Evolutionary conservation across 306 rosid species (phyloP), one percentile per base, ranked within the genome.

Genomic region (Fagus crenata): DNA sequence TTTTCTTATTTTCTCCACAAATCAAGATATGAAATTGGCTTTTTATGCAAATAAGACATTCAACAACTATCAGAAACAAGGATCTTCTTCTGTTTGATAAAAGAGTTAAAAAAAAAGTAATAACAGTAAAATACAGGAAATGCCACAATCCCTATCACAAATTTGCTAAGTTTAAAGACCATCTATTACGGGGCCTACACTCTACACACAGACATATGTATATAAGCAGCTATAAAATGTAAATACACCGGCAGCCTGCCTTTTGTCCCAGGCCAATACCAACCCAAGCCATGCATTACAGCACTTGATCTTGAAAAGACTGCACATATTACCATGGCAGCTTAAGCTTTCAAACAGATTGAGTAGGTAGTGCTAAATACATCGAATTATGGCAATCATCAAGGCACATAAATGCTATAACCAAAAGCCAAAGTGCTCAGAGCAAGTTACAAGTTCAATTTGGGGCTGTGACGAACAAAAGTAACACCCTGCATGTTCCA

Each of bases 31-130:
- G 51, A 46, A 46, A 49, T 40, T 51, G 8, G n/a, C 33, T 12
- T 22, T 40, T 54, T 12, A 61, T 13, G 67, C 64, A 81, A 22
- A 15, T 18, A 68, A 59, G 7, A 49, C 14, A 75, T 12, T 42
- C 39, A 39, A 59, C 75, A 71, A n/a, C 49, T 61, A 56, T 32
- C 55, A 33, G 71, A 67, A 35, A 32, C 7, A 39, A 67, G 49
- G 28, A 22, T 39, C 32, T 17, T 67, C 31, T 18, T 39, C 31
- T 39, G 18, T n/a, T 15, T 4, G 17, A 65, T 37, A 37, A 0
- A 65, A 65, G 40, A 65, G 32, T 15, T 39, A 7, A 40, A 39
- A 40, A 54, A 6, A 63, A 13, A 2, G 22, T 39, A 37, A 65
- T 33, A 39, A 37, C 11, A 17, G 32, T 65, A 28, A 17, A 8